These are phyloP conservation scores for Suillus discolor DNA, from an alignment of 768 basidiomycete species.

Conservation along the genomic window DNA sequence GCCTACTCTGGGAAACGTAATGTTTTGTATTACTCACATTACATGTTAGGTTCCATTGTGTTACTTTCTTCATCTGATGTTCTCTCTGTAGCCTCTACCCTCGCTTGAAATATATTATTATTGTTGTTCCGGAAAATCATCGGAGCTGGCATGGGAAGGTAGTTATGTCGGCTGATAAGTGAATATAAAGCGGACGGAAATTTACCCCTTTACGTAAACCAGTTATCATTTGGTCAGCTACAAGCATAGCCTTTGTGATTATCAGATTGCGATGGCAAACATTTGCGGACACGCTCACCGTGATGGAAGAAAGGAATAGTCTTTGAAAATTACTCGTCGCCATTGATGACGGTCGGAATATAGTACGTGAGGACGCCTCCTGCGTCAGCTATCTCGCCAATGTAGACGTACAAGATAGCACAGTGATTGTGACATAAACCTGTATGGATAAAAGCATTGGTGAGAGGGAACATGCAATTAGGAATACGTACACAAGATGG, in stretches of 20 bases:
- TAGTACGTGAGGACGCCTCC: slow-evolving; percentile 90
- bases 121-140: not conserved
- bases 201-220: not conserved
- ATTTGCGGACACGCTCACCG: not conserved
- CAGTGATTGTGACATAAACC: slow-evolving; percentile 84
- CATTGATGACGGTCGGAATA: slow-evolving; percentile 77
- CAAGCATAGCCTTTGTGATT: not conserved
- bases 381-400: slow-evolving; percentile 75
- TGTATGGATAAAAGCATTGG: slow-evolving; percentile 28
- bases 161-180: not conserved
- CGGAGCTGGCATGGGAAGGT: not conserved
- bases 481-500: slow-evolving; percentile 75
- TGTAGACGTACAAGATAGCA: slow-evolving; percentile 87
- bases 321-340: slow-evolving; percentile 31
- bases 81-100: not conserved
- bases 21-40: slow-evolving; percentile 1
- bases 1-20: not conserved
- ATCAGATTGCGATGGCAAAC: not conserved
- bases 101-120: not conserved
- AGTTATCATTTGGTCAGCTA: not conserved
- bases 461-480: not conserved
- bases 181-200: not conserved
- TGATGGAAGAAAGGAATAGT: not conserved
- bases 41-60: not conserved
- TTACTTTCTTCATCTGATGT: not conserved